Evolutionary conservation across 2,329 filamentous ascomycete genomes (phyloP).

Genomic region (Fusarium tupiense): DNA sequence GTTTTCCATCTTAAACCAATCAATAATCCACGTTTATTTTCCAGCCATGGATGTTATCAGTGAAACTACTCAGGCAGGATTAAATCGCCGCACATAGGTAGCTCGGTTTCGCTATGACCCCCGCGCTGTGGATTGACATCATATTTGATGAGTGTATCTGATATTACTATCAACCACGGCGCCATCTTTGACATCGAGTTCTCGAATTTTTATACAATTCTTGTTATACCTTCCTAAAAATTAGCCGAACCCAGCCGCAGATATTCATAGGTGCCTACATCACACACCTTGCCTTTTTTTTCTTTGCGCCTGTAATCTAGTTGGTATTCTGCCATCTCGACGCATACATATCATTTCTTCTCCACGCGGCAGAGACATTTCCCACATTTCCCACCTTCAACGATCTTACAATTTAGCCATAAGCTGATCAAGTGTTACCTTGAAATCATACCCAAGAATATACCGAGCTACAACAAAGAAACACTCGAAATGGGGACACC

Average conservation of each 20-base stretch:
- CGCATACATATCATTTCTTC: background rate
- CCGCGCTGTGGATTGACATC: constrained; percentile 32
- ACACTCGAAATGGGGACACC: constrained; percentile 57
- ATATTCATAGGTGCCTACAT: background rate
- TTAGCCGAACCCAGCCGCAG: background rate
- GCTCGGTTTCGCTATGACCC: constrained; percentile 2
- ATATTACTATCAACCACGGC: background rate
- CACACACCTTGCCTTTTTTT: background rate
- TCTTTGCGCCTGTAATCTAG: background rate
- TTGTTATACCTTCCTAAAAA: background rate
- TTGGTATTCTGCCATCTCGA: constrained; percentile 8
- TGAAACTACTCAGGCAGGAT: background rate
- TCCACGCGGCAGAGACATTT: background rate
- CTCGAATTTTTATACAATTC: background rate
- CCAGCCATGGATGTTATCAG: constrained; percentile 7
- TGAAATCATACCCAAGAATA: background rate
- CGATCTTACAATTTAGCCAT: background rate
- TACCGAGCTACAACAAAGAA: background rate
- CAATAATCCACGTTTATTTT: background rate
- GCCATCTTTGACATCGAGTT: background rate
- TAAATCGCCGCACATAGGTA: constrained; percentile 4
- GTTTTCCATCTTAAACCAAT: constrained; percentile 10
- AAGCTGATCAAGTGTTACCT: background rate
- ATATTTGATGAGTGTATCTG: constrained; percentile 12
- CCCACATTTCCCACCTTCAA: background rate